Evolutionary conservation across 495 filamentous ascomycete genomes (phyloP).

Genomic region (Aspergillus bertholletiae): DNA sequence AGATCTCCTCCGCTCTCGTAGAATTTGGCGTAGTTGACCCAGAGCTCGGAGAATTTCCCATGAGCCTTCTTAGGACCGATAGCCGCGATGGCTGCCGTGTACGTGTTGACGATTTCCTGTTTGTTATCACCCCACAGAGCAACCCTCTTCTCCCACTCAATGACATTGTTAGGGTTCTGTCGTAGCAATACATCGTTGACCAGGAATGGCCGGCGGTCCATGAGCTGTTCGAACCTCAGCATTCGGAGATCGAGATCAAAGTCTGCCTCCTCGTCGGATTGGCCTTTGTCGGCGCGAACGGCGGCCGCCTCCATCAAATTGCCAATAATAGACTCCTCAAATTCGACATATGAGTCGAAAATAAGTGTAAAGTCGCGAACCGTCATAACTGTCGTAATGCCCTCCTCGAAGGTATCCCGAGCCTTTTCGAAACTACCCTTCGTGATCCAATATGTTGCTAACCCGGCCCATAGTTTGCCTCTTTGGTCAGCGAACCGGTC

Average conservation of each 20-base stretch:
- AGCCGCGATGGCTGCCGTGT: constrained; percentile 88
- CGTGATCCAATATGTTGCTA: constrained; percentile 97
- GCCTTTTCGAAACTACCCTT: constrained; percentile 88
- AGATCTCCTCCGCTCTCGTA: constrained; percentile 90
- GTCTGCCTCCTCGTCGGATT: constrained; percentile 80
- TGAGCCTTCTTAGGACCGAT: constrained; percentile 94
- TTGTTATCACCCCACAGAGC: constrained; percentile 94
- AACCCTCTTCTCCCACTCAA: constrained; percentile 96
- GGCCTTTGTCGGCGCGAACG: constrained; percentile 74
- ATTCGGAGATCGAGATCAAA: constrained; percentile 96
- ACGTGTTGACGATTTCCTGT: constrained; percentile 86
- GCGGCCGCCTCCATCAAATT: constrained; percentile 87
- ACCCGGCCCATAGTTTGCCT: constrained; percentile 92
- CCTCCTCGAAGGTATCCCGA: constrained; percentile 93
- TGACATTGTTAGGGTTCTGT: constrained; percentile 95
- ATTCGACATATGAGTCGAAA: constrained; percentile 95
- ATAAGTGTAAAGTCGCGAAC: constrained; percentile 97
- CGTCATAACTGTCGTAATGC: constrained; percentile 97
- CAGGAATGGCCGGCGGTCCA: constrained; percentile 95
- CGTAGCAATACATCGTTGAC: constrained; percentile 94
- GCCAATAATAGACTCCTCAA: constrained; percentile 93
- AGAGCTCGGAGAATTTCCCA: constrained; percentile 90
- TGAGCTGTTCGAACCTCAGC: constrained; percentile 96
- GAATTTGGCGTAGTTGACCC: constrained; percentile 97
- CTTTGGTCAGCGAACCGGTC: constrained; percentile 89